A percentile compares a stretch with the other conserved stretches of the same genome.
Conservation (phyloP, 139 green algal species). For the Astrephomene gubernaculifera region DNA sequence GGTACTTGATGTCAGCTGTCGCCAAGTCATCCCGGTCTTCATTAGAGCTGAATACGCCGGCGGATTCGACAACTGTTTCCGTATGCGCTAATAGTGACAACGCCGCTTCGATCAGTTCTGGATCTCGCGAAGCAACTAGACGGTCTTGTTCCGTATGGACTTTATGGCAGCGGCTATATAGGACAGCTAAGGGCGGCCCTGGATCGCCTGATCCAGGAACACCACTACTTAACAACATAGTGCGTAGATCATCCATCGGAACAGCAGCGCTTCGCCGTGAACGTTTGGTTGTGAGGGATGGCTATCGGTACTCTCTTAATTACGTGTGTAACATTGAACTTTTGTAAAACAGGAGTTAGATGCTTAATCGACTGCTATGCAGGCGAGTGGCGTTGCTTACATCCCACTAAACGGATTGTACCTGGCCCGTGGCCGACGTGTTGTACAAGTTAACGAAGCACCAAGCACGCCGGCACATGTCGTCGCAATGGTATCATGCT, state of each 20-base stretch:
- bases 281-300: too few relatives aligned
- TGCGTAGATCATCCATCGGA: slow-evolving; percentile 7
- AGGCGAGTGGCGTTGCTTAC: too few relatives aligned
- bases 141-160: slow-evolving; percentile 7
- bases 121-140: not conserved
- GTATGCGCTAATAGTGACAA: not conserved
- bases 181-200: not conserved
- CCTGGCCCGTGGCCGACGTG: too few relatives aligned
- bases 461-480: too few relatives aligned
- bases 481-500: too few relatives aligned
- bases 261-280: too few relatives aligned
- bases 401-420: too few relatives aligned
- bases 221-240: not conserved
- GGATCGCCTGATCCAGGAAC: not conserved
- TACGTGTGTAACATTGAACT: too few relatives aligned
- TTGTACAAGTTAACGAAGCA: too few relatives aligned
- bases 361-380: not conserved
- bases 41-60: slow-evolving; percentile 69
- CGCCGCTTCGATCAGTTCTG: not conserved
- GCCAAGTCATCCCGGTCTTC: slow-evolving; percentile 71
- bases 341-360: not conserved
- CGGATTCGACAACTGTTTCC: not conserved
- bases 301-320: too few relatives aligned
- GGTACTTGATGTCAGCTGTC: slow-evolving; percentile 69
- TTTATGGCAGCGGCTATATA: slow-evolving; percentile 18